Percentiles rank a stretch among this genome's conserved stretches.
Conservation (phyloP, 1,139 yeast genomes). For the Geotrichum reessii region DNA sequence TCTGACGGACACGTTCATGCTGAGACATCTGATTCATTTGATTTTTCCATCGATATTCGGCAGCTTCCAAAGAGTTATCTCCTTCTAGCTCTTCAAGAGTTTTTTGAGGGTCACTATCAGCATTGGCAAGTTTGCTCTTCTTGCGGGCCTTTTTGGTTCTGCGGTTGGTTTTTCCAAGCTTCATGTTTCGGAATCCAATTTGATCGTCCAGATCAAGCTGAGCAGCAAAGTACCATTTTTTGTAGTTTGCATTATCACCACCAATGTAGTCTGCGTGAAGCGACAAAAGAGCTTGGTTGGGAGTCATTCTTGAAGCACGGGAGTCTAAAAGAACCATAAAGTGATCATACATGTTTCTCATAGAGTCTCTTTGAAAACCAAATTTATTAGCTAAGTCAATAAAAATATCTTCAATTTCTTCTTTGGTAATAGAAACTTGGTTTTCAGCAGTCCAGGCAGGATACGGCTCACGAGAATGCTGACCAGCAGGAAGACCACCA, state of each 20-base stretch:
- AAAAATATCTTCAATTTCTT: slow-evolving; percentile 87
- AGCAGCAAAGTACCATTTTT: slow-evolving; percentile 95
- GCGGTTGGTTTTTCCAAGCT: slow-evolving; percentile 61
- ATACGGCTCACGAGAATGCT: slow-evolving; percentile 65
- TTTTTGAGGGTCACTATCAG: slow-evolving; percentile 40
- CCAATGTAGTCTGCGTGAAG: slow-evolving; percentile 97
- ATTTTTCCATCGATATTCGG: slow-evolving; percentile 77
- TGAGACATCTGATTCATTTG: slow-evolving; percentile 66
- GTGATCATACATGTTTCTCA: slow-evolving; percentile 95
- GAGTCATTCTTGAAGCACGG: slow-evolving; percentile 93
- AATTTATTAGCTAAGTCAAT: slow-evolving; percentile 83
- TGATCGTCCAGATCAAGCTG: slow-evolving; percentile 80
- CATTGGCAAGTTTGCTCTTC: slow-evolving; percentile 41
- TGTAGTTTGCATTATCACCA: slow-evolving; percentile 84
- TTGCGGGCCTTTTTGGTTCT: slow-evolving; percentile 50
- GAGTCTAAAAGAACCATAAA: slow-evolving; percentile 92
- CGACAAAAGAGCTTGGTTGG: slow-evolving; percentile 84
- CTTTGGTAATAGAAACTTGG: slow-evolving; percentile 75
- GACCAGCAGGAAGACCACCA: slow-evolving; percentile 40
- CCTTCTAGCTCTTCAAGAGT: slow-evolving; percentile 79
- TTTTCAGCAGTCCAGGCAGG: slow-evolving; percentile 96
- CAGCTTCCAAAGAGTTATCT: slow-evolving; percentile 72
- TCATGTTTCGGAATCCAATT: slow-evolving; percentile 73
- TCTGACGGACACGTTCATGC: slow-evolving; percentile 78
- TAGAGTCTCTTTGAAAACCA: slow-evolving; percentile 96